Evolutionary conservation across 768 basidiomycete species (phyloP).

Genomic region (Peribolospora kevripleyi): DNA sequence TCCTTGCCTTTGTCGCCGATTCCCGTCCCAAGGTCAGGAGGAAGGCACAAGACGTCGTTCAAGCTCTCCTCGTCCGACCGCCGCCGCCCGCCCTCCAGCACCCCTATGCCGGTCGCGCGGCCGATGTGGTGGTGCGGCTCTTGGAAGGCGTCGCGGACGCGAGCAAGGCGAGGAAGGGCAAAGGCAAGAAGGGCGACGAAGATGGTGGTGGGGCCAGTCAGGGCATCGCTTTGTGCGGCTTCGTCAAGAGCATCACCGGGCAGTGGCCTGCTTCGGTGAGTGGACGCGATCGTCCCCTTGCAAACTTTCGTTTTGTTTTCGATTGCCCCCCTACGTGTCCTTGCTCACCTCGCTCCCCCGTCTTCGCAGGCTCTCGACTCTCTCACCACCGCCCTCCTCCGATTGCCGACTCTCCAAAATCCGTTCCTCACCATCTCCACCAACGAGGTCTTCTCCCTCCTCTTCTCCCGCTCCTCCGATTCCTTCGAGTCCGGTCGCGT

Average conservation of each 20-base stretch:
- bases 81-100: slow-evolving; percentile 53
- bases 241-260: slow-evolving; percentile 26
- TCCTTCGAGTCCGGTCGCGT: slow-evolving; percentile 16
- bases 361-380: slow-evolving; percentile 39
- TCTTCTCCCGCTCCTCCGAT: slow-evolving; percentile 30
- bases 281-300: slow-evolving; percentile 6
- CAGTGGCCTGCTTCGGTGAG: slow-evolving; percentile 37
- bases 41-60: slow-evolving; percentile 63
- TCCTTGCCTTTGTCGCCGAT: slow-evolving; percentile 63
- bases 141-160: slow-evolving; percentile 41
- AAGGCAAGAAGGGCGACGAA: slow-evolving; percentile 25
- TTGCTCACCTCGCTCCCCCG: background rate
- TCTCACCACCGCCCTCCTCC: slow-evolving; percentile 46
- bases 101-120: slow-evolving; percentile 60
- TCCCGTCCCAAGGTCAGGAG: slow-evolving; percentile 80
- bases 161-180: slow-evolving; percentile 29
- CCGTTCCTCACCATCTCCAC: slow-evolving; percentile 69
- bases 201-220: slow-evolving; percentile 40
- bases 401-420: slow-evolving; percentile 64
- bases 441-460: slow-evolving; percentile 61
- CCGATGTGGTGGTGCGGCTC: slow-evolving; percentile 36
- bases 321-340: background rate
- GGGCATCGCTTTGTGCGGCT: slow-evolving; percentile 43
- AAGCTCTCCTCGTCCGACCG: slow-evolving; percentile 47
- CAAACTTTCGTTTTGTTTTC: background rate